Base-by-base conservation (phyloP, 179 eudicot genomes). In the Amaranthus tricolor region DNA sequence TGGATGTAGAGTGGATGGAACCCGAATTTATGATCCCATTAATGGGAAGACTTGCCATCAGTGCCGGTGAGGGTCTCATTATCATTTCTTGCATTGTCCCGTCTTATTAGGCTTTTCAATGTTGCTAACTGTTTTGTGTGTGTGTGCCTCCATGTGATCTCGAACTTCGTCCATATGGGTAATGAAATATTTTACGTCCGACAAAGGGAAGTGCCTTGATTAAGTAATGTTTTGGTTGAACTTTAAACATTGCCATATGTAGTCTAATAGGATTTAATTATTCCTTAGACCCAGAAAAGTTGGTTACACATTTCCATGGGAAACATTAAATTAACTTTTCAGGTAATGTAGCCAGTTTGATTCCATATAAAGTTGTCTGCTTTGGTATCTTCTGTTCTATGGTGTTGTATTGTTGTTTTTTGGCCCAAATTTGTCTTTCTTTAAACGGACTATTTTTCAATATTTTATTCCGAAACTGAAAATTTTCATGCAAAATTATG, bases 41-140 rank as follows among this genome's bases (percentile, higher is more conserved):
- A 82, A 57, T 7, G 99, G 99, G 50, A 95, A 90, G 81, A 88
- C 89, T 77, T 95, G 99, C 78, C 99, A 95, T 78, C 99, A 95
- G 54, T 95, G 97, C 95, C 86, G 99, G 99, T 92, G 54, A 72
- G 83, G 45, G 65, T 45, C 65, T 72, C 21, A 15, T 68, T 51
- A 6, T 68, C 61, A 69, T 47, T 24, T 31, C 40, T 31, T 31
- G 40, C 40, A 31, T 2, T 59, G 49, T 20, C 31, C 17, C 43
- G 40, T 20, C 15, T 0, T 8, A n/a, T 17, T 62, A 61, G 16
- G 45, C 40, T 68, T 53, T 9, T 7, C 9, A 15, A 70, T 70
- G 21, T 43, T 65, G 56, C 47, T 49, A 6, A 68, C 71, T 21
- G 70, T 21, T 12, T 68, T 11, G 40, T 31, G 40, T 31, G 40